Evolutionary conservation across 1,139 yeast species (phyloP), one percentile per base, ranked within the genome.

Genomic region (Eremothecium cymbalariae): DNA sequence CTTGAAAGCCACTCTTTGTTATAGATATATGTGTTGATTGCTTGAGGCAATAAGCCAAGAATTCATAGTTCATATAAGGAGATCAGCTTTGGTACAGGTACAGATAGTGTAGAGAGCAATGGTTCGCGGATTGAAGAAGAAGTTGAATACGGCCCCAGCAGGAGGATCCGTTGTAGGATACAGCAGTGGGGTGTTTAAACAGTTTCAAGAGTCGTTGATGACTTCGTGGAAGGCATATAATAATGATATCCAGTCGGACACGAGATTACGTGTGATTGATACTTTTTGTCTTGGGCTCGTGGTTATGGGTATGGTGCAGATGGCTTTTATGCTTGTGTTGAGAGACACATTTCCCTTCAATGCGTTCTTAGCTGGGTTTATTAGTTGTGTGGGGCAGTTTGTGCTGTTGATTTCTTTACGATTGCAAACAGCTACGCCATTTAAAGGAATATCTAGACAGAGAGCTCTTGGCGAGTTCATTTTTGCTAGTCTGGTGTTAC

Each of bases 341-440:
- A 95, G 97, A 33, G 59, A 55, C 19, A 84, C 76, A 50, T 93
- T 80, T 68, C 99, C 99, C 14, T 90, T 93, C 70, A 90, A 90
- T 62, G 97, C 96, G 20, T 90, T 90, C 55, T 68, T 90, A 41
- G 93, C 95, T 18, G 98, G 98, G 1, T 90, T 90, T 55, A 74
- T 82, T 40, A 68, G 86, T 25, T 84, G 97, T 40, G 96, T 90
- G 38, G 97, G 95, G 11, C 98, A 93, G 60, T 90, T 93, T 57
- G 97, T 90, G 23, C 70, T 90, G 44, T 73, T 94, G 11, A 81
- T 80, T 33, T 71, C 80, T 43, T 68, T 90, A 52, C 70, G 98
- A 50, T 69, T 88, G 53, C 96, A 88, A 57, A 66, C 70, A 24
- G 63, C 67, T 26, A 47, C 53, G 11, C 62, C 67, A 33, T 77